A percentile compares a stretch with the other conserved stretches of the same genome.
Evolutionary conservation across 1,139 yeast genomes (phyloP).

Genomic region (Yamadazyma buinensis): DNA sequence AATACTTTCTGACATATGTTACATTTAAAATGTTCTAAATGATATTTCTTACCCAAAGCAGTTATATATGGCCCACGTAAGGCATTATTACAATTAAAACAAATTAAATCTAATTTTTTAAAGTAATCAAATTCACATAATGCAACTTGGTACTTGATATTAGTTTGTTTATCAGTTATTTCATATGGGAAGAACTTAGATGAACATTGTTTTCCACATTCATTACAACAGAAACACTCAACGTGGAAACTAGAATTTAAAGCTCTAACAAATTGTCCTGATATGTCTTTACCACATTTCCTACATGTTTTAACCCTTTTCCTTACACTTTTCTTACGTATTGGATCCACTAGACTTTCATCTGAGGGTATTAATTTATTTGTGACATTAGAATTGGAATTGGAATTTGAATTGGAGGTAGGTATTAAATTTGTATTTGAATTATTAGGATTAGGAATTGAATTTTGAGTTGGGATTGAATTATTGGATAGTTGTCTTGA

Average conservation of each 20-base stretch:
- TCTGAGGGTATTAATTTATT: too few species aligned
- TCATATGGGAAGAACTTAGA: slow-evolving; percentile 66
- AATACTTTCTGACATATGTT: slow-evolving; percentile 83
- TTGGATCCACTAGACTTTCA: too few species aligned
- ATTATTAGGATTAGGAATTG: neutral
- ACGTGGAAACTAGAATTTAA: slow-evolving; percentile 77
- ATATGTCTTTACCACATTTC: slow-evolving; percentile 61
- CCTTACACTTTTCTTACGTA: slow-evolving; percentile 16
- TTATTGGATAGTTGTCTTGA: slow-evolving; percentile 9
- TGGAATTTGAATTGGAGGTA: neutral
- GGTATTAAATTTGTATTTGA: neutral
- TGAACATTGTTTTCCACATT: slow-evolving; percentile 75
- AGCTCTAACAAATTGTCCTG: slow-evolving; percentile 86
- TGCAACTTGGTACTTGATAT: slow-evolving; percentile 51
- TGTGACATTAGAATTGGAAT: neutral
- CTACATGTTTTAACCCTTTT: slow-evolving; percentile 48
- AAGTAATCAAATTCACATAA: slow-evolving; percentile 93
- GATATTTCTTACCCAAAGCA: slow-evolving; percentile 89
- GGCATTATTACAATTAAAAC: slow-evolving; percentile 81
- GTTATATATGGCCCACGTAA: slow-evolving; percentile 92
- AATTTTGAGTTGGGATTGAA: slow-evolving; percentile 7
- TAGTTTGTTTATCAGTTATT: slow-evolving; percentile 31
- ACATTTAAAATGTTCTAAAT: slow-evolving; percentile 93
- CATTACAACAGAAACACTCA: slow-evolving; percentile 81
- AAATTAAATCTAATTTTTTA: slow-evolving; percentile 74